Conservation (phyloP, 2,329 filamentous ascomycete genomes). For the Penicillium occitanis region DNA sequence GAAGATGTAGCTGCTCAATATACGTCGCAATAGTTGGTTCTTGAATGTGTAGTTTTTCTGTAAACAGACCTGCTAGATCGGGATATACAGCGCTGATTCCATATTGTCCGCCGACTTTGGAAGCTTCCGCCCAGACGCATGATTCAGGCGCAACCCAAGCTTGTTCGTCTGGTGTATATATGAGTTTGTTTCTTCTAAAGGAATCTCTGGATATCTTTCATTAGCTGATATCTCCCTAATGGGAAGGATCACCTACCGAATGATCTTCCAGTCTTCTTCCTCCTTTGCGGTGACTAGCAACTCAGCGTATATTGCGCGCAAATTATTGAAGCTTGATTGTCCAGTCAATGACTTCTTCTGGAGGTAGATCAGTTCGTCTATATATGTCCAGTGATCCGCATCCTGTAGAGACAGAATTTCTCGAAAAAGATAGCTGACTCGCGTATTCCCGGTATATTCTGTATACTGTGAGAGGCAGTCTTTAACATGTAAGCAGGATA, state of each 20-base stretch:
- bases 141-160: constrained; percentile 1
- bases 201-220: background rate
- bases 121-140: constrained; percentile 10
- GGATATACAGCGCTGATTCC: background rate
- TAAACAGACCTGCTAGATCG: background rate
- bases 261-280: background rate
- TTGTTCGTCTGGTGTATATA: background rate
- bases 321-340: background rate
- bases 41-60: background rate
- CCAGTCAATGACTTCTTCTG: background rate
- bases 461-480: constrained; percentile 2
- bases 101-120: constrained; percentile 8
- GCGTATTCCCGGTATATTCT: background rate
- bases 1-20: background rate
- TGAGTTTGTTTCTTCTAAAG: background rate
- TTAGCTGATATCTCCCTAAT: background rate
- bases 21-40: background rate
- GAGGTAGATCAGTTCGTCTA: background rate
- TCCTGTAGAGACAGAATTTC: constrained; percentile 2
- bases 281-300: background rate
- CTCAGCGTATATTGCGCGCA: background rate
- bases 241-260: background rate
- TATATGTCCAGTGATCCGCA: background rate
- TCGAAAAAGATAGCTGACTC: constrained; percentile 6
- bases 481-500: background rate